Evolutionary conservation across 345 rosid species (phyloP).

Genomic region (Physaria fendleri): DNA sequence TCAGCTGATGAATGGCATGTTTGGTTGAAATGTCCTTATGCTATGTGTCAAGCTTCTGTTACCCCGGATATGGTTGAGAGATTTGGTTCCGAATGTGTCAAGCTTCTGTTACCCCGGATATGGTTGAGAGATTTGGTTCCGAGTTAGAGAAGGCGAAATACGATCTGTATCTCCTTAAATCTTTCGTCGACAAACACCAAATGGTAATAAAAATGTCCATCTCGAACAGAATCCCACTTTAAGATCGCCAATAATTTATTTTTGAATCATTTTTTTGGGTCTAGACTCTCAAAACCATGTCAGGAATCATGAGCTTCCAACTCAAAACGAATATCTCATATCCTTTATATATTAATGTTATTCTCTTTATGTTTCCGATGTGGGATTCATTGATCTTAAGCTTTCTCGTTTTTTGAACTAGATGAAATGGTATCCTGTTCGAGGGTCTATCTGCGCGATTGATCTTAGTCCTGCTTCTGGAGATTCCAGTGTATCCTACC

Average conservation of each 20-base stretch:
- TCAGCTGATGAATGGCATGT: conserved; percentile 1
- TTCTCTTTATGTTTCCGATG: too few relatives aligned
- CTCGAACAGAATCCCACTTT: too few relatives aligned
- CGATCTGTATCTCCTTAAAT: conserved; percentile 22
- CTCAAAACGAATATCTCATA: too few relatives aligned
- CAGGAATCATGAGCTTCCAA: too few relatives aligned
- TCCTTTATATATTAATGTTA: too few relatives aligned
- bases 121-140: conserved; percentile 22
- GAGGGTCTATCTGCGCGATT: conserved; percentile 59
- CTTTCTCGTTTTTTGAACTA: conserved; percentile 7
- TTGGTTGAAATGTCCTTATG: conserved; percentile 24
- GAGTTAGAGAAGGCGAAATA: conserved; percentile 9
- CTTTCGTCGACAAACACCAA: conserved; percentile 66
- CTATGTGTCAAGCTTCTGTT: too few relatives aligned
- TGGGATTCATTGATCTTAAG: too few relatives aligned
- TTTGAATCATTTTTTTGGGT: too few relatives aligned
- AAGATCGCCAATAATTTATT: too few relatives aligned
- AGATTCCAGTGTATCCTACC: conserved; percentile 5
- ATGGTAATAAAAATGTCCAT: too few relatives aligned
- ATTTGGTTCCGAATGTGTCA: conserved; percentile 12
- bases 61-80: conserved; percentile 22
- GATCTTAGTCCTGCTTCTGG: conserved; percentile 8
- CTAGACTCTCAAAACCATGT: too few relatives aligned
- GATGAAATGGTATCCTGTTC: conserved; percentile 92
- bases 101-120: conserved; percentile 21